Conservation (phyloP, 371 early-diverging fungal genomes). For the Funneliformis caledonium region DNA sequence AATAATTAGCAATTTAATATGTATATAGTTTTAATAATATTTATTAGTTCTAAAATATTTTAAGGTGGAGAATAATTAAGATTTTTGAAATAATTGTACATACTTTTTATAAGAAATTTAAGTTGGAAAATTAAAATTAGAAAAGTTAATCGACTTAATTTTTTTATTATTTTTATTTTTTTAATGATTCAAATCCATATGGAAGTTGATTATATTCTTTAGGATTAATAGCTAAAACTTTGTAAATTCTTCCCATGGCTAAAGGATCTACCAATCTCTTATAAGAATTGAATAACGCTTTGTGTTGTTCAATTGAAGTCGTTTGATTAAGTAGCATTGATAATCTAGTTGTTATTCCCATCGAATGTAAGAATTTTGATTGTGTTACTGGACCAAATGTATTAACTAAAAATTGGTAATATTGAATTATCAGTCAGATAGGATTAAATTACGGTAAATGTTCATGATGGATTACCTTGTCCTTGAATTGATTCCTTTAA, state of each 20-base stretch:
- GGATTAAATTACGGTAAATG: background rate
- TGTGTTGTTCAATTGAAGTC: conserved; percentile 53
- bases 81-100: background rate
- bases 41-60: background rate
- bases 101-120: background rate
- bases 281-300: conserved; percentile 69
- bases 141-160: background rate
- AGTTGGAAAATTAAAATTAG: background rate
- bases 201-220: background rate
- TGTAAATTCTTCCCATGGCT: conserved; percentile 83
- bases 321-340: conserved; percentile 71
- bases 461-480: conserved; percentile 47
- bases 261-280: conserved; percentile 76
- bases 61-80: background rate
- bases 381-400: conserved; percentile 87
- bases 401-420: conserved; percentile 45
- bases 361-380: conserved; percentile 73
- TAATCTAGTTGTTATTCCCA: conserved; percentile 86
- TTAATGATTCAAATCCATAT: conserved; percentile 10
- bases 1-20: background rate
- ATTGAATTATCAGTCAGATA: background rate
- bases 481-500: conserved; percentile 64
- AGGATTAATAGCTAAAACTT: conserved; percentile 54
- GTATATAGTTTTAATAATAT: background rate
- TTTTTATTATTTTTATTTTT: background rate